A percentile compares a stretch with the other conserved stretches of the same genome.
Evolutionary conservation across 2,329 filamentous ascomycete genomes (phyloP).

Genomic region (Knufia petricola): DNA sequence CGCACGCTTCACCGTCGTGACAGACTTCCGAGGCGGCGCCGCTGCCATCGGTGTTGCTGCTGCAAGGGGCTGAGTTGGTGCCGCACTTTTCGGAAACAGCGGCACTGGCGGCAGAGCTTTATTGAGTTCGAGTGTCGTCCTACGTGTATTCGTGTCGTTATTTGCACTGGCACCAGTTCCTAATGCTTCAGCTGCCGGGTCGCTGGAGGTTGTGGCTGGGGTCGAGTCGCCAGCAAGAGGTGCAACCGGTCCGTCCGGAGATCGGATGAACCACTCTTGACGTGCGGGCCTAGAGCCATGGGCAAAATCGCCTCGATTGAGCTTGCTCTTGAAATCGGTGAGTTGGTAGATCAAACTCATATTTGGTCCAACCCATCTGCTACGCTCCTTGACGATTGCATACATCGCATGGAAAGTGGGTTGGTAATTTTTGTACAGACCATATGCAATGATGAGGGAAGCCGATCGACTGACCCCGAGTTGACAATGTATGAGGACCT

Average conservation of each 20-base stretch:
- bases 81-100: constrained; percentile 16
- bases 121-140: constrained; percentile 10
- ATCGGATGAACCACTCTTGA: constrained; percentile 15
- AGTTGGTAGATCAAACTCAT: constrained; percentile 62
- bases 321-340: constrained; percentile 48
- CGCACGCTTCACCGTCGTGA: constrained; percentile 10
- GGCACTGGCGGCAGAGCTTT: constrained; percentile 23
- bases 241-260: constrained; percentile 5
- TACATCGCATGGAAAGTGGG: constrained; percentile 57
- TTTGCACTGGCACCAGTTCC: neutral
- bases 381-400: constrained; percentile 52
- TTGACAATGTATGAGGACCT: constrained; percentile 56
- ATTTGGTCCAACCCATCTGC: constrained; percentile 59
- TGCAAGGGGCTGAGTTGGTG: neutral
- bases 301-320: constrained; percentile 27
- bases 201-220: neutral
- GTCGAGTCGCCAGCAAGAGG: neutral
- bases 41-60: neutral
- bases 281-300: constrained; percentile 9
- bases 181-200: neutral
- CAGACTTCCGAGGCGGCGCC: neutral
- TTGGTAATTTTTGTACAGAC: constrained; percentile 52
- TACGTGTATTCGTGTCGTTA: constrained; percentile 4
- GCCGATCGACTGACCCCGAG: constrained; percentile 56
- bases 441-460: constrained; percentile 57